Conservation (phyloP, 2,329 filamentous ascomycete species). For the Gnomoniopsis smithogilvyi region DNA sequence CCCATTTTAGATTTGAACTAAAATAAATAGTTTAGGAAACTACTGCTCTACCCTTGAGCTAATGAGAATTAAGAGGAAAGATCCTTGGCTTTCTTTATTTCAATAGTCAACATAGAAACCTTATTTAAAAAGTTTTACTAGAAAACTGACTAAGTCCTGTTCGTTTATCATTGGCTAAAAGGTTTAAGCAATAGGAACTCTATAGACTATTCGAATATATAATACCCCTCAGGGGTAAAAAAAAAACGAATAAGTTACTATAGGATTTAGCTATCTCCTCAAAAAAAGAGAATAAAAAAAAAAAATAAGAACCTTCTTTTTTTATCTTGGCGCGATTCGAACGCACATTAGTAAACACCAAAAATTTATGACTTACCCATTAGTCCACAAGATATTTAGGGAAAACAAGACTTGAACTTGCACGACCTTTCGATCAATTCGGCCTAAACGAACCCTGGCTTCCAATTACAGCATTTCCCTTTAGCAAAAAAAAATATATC, state of each 20-base stretch:
- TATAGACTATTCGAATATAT: background rate
- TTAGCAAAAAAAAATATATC: no score
- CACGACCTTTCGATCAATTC: conserved; percentile 10
- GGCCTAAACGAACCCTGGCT: conserved; percentile 11
- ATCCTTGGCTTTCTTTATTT: background rate
- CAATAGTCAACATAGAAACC: background rate
- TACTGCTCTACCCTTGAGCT: no score
- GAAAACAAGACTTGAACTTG: conserved; percentile 18
- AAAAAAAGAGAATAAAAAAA: no score
- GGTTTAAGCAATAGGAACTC: background rate
- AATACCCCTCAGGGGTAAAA: background rate
- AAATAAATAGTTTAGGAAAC: background rate
- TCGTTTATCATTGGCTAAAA: background rate
- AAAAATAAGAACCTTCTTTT: background rate
- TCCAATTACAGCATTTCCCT: conserved; percentile 16
- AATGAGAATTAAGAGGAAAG: background rate
- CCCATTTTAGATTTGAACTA: no score
- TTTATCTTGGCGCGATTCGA: no score
- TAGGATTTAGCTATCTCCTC: background rate
- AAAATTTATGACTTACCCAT: background rate
- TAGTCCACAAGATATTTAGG: conserved; percentile 9
- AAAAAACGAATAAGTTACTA: background rate
- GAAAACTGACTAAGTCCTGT: background rate
- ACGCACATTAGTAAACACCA: no score
- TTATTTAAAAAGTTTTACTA: background rate